Evolutionary conservation across 2,329 filamentous ascomycete genomes (phyloP).

Genomic region (Diplodia sapinea): DNA sequence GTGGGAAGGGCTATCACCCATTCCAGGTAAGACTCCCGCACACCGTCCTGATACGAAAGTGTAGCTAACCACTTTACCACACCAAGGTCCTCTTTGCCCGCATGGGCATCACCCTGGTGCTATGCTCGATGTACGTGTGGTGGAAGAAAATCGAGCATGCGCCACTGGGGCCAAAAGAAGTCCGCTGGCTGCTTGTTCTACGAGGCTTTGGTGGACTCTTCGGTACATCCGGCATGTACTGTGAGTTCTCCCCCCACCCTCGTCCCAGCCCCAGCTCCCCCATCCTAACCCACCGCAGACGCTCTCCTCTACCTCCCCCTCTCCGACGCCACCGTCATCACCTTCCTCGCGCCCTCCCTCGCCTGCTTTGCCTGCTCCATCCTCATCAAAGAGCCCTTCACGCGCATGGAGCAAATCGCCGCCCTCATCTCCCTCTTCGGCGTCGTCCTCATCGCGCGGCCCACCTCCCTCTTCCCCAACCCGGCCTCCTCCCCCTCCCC

Average conservation of each 20-base stretch:
- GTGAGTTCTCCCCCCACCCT: constrained; percentile 38
- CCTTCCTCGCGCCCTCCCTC: constrained; percentile 80
- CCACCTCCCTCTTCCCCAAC: constrained; percentile 61
- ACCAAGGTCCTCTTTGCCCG: constrained; percentile 74
- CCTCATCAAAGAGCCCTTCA: constrained; percentile 77
- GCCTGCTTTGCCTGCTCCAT: constrained; percentile 81
- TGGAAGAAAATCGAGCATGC: constrained; percentile 69
- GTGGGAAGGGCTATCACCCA: constrained; percentile 74
- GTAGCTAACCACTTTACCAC: not conserved
- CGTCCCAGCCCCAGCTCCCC: constrained; percentile 43
- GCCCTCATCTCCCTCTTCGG: constrained; percentile 76
- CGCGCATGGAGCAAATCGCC: constrained; percentile 75
- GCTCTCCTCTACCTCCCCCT: constrained; percentile 79
- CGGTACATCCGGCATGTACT: constrained; percentile 79
- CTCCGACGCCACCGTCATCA: constrained; percentile 87
- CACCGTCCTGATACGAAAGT: too few species aligned
- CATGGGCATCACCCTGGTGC: constrained; percentile 74
- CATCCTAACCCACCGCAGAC: constrained; percentile 45
- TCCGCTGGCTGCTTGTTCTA: constrained; percentile 70
- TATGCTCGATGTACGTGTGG: constrained; percentile 76
- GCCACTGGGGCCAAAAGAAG: constrained; percentile 70
- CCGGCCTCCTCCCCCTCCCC: constrained; percentile 41
- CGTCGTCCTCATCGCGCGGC: constrained; percentile 82
- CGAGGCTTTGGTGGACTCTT: constrained; percentile 76
- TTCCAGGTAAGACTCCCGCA: constrained; percentile 62